Evolutionary conservation across 2,329 filamentous ascomycete genomes (phyloP).

Genomic region (Arthrobotrys entomopaga): DNA sequence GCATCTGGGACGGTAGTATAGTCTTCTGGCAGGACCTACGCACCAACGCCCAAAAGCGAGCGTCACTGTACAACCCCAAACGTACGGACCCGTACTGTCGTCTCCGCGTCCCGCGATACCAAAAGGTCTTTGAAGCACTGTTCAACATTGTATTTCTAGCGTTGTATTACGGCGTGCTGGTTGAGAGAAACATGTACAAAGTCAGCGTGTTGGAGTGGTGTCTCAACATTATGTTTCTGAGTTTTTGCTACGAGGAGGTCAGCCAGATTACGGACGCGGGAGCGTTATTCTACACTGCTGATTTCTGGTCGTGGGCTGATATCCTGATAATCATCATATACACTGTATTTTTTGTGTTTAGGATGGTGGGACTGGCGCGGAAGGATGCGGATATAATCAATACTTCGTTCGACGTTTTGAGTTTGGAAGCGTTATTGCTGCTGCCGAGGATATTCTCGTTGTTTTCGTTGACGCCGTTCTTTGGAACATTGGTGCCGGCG

Average conservation of each 20-base stretch:
- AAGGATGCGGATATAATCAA: slow-evolving; percentile 74
- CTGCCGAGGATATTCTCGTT: slow-evolving; percentile 89
- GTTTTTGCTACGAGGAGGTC: slow-evolving; percentile 72
- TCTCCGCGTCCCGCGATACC: slow-evolving; percentile 80
- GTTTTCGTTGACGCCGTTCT: slow-evolving; percentile 86
- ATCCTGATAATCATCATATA: slow-evolving; percentile 79
- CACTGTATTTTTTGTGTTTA: slow-evolving; percentile 74
- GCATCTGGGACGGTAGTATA: slow-evolving; percentile 86
- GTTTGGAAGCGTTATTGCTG: slow-evolving; percentile 87
- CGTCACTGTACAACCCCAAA: slow-evolving; percentile 76
- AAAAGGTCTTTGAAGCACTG: slow-evolving; percentile 83
- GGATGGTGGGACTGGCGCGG: slow-evolving; percentile 75
- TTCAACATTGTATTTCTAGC: slow-evolving; percentile 81
- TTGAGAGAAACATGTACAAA: slow-evolving; percentile 61
- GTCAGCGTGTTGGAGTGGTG: slow-evolving; percentile 51
- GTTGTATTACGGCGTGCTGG: slow-evolving; percentile 86
- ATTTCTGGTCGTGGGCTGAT: slow-evolving; percentile 82
- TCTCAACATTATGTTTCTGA: slow-evolving; percentile 53
- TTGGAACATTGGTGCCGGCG: slow-evolving; percentile 86
- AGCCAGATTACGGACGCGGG: slow-evolving; percentile 87
- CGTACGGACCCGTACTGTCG: slow-evolving; percentile 79
- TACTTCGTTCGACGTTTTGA: slow-evolving; percentile 86
- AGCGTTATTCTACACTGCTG: slow-evolving; percentile 82
- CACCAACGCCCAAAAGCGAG: slow-evolving; percentile 77
- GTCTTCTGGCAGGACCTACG: slow-evolving; percentile 86